Base-by-base conservation (phyloP, 2,329 filamentous ascomycete genomes). In the Celoporthe dispersa region DNA sequence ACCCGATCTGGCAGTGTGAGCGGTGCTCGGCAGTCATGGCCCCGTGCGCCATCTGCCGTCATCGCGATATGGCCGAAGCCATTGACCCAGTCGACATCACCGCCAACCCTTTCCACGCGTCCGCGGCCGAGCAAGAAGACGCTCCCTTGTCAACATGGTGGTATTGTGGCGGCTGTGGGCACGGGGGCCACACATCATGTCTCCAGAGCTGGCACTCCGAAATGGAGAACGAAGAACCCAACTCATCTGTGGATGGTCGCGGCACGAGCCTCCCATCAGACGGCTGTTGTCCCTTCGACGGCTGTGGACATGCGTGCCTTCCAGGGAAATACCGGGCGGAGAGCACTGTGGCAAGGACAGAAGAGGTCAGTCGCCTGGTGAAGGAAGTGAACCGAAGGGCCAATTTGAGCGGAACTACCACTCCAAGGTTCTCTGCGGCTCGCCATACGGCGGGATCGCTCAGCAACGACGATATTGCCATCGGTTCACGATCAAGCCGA, bases 251-350 rank as follows among this genome's bases (percentile, higher is more conserved):
- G n/a, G 70, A 71, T 61, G 61, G 44, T 1, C 55, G 19, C 19
- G 53, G 67, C 3, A 28, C 66, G 2, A 59, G 70, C 16, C 68
- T 72, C 3, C 78, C 80, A 11, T 82, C 84, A 41, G 87, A 85
- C 63, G 89, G 89, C 0, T 89, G 85, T 77, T 91, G 89, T 73
- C 88, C 89, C 1, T 78, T 89, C n/a, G 88, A 90, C 72, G 88
- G 89, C 0, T 91, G 89, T 75, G 85, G 88, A 3, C 89, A 91
- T 74, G 86, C 87, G 37, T 91, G 89, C 71, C 81, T 91, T 0
- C 87, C 88, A 0, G 87, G 87, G 0, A 80, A 80, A 48, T 89
- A 87, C 79, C 83, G 86, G 5, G 80, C 84, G 8, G 85, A 88
- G 73, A 81, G 76, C 1, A 79, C 76, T 35, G 82, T 81, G 0